phyloP scores from a whole-genome alignment of 768 basidiomycete genomes.

The Lentinus tigrinus region DNA sequence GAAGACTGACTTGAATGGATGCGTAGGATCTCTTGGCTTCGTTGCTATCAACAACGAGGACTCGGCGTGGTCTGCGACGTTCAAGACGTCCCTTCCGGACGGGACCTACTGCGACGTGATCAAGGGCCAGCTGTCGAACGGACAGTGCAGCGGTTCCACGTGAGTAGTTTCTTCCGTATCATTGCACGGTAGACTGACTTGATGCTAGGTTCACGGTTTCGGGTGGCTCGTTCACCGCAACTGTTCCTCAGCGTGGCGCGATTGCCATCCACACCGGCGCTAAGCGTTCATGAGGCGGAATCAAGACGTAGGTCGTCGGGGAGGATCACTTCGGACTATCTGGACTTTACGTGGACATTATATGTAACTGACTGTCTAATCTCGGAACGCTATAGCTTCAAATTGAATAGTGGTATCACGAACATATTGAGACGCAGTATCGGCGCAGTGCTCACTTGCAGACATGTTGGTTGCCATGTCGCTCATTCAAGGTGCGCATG shows the following conservation, averaged over 20 bases:
- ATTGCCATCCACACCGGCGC: constrained; percentile 55
- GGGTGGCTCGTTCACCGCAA: constrained; percentile 48
- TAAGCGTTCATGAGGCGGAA: constrained; percentile 1
- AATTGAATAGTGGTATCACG: no score
- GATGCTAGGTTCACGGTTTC: constrained; percentile 45
- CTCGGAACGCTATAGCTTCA: no score
- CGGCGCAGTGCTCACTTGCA: no score
- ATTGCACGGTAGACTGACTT: background rate
- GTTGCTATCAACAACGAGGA: constrained; percentile 70
- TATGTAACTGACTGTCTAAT: no score
- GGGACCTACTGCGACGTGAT: constrained; percentile 69
- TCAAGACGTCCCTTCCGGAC: constrained; percentile 56
- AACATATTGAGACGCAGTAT: no score
- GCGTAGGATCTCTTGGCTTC: constrained; percentile 51
- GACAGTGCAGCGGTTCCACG: constrained; percentile 51
- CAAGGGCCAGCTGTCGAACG: constrained; percentile 40
- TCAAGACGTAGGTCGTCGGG: no score
- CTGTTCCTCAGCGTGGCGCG: constrained; percentile 50
- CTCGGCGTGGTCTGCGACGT: constrained; percentile 52
- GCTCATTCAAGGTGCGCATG: no score
- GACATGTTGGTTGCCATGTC: no score
- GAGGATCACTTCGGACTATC: no score
- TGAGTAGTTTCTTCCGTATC: constrained; percentile 29
- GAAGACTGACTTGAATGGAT: background rate
- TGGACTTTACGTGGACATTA: no score